phyloP scores from a whole-genome alignment of 2,329 filamentous ascomycete species.

The Phialophora tarda region DNA sequence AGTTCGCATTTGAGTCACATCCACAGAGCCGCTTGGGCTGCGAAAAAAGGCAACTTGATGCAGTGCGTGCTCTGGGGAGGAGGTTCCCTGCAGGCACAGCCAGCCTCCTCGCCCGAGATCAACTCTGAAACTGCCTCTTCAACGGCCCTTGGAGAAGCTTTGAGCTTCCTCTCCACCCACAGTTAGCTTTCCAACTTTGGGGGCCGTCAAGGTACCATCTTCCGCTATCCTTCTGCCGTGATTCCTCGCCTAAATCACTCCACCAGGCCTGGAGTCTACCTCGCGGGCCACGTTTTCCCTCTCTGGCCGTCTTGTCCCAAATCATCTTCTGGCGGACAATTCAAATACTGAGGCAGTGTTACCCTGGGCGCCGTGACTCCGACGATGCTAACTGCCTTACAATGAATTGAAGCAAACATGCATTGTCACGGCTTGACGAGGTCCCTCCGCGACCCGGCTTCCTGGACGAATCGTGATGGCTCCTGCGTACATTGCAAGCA shows the following conservation, averaged over 20 bases:
- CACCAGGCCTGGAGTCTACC: constrained; percentile 1
- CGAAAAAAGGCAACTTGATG: constrained; percentile 13
- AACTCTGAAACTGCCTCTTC: constrained; percentile 10
- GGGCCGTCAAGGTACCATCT: neutral
- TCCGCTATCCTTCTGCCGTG: too few relatives aligned
- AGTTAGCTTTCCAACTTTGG: neutral
- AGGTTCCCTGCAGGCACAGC: constrained; percentile 11
- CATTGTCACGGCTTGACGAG: neutral
- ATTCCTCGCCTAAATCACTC: constrained; percentile 11
- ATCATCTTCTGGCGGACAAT: constrained; percentile 2
- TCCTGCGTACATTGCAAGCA: neutral
- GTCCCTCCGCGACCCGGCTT: neutral
- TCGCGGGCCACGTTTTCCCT: neutral
- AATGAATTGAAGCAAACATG: constrained; percentile 16
- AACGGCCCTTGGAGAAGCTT: neutral
- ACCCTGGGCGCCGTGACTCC: constrained; percentile 4
- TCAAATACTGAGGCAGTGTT: constrained; percentile 18
- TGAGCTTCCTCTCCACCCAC: neutral
- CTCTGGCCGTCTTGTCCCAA: constrained; percentile 2
- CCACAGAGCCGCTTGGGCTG: constrained; percentile 14
- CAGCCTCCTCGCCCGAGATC: neutral
- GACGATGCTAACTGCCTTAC: constrained; percentile 18
- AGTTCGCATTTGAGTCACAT: constrained; percentile 7
- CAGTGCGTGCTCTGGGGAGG: neutral
- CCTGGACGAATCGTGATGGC: neutral